Conservation (phyloP, 495 filamentous ascomycete species). For the Recurvomyces mirabilis region DNA sequence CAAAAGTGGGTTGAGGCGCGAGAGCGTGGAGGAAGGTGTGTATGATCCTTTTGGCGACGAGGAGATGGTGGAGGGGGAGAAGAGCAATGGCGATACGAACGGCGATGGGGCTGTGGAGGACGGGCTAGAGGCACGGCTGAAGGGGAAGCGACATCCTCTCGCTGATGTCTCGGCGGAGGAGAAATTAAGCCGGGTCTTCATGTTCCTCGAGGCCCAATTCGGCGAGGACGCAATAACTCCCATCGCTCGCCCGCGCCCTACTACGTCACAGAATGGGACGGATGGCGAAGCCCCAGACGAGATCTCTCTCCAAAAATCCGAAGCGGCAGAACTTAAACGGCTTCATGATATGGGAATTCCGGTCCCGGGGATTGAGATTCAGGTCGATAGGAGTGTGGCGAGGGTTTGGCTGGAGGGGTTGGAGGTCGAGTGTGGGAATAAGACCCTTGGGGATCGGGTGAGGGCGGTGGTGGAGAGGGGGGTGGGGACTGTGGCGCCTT, state of each 20-base stretch:
- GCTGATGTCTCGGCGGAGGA: conserved; percentile 57
- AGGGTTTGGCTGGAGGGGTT: conserved; percentile 84
- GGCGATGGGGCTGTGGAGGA: conserved; percentile 1
- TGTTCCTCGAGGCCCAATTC: conserved; percentile 97
- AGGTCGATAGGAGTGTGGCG: conserved; percentile 72
- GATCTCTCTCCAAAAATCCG: conserved; percentile 34
- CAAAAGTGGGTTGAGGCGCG: too few species aligned
- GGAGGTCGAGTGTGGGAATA: conserved; percentile 72
- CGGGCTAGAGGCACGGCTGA: conserved; percentile 10
- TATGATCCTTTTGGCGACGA: conserved; percentile 12
- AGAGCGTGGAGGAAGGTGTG: conserved; percentile 16
- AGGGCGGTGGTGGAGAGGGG: conserved; percentile 81
- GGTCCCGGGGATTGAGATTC: conserved; percentile 77
- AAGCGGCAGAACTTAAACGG: conserved; percentile 50
- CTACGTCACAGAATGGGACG: conserved; percentile 22
- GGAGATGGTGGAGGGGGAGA: not conserved
- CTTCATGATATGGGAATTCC: conserved; percentile 73
- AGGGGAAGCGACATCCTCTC: conserved; percentile 52
- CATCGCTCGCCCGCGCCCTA: conserved; percentile 53
- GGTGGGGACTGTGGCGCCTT: conserved; percentile 79
- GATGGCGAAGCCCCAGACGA: conserved; percentile 22
- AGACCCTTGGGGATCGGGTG: conserved; percentile 65
- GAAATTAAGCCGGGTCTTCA: conserved; percentile 69
- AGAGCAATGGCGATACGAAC: not conserved
- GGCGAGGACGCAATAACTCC: conserved; percentile 63